phyloP scores from a whole-genome alignment of 1,139 yeast species.

The Eremothecium sinecaudum region DNA sequence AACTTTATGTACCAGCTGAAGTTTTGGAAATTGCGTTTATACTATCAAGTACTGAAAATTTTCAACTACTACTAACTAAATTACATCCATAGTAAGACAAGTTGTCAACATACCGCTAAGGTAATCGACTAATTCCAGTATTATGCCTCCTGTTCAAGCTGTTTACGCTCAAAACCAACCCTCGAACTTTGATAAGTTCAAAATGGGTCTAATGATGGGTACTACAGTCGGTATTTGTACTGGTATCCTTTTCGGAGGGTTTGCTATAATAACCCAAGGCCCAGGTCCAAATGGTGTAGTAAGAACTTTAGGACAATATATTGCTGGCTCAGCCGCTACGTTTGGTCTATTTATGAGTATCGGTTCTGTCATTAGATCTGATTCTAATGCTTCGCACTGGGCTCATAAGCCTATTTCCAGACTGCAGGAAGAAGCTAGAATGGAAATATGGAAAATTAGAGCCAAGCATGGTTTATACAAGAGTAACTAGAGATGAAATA shows the following conservation, averaged over 20 bases:
- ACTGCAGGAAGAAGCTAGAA: conserved; percentile 26
- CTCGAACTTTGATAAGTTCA: conserved; percentile 87
- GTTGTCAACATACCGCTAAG: too few relatives aligned
- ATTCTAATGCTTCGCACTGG: conserved; percentile 21
- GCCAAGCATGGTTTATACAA: conserved; percentile 20
- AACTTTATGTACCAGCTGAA: too few relatives aligned
- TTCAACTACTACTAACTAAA: too few relatives aligned
- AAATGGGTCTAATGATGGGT: conserved; percentile 98
- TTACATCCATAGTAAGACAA: too few relatives aligned
- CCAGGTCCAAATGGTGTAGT: conserved; percentile 98
- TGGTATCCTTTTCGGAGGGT: conserved; percentile 90
- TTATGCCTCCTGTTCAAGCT: conserved; percentile 82
- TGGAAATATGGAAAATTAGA: conserved; percentile 27
- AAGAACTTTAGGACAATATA: conserved; percentile 93
- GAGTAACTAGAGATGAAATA: conserved; percentile 1
- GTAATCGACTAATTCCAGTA: too few relatives aligned
- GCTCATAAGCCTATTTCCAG: conserved; percentile 7
- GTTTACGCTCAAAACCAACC: conserved; percentile 69
- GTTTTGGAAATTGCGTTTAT: too few relatives aligned
- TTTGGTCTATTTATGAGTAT: conserved; percentile 94
- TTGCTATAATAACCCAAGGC: conserved; percentile 83
- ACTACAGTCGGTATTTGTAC: conserved; percentile 92
- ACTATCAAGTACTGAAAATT: too few relatives aligned
- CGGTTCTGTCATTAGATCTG: conserved; percentile 89
- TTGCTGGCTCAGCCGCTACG: conserved; percentile 93